These are phyloP conservation scores for Diplodia scrobiculata DNA, from an alignment of 2,329 filamentous ascomycete species.

Conservation along the genomic window DNA sequence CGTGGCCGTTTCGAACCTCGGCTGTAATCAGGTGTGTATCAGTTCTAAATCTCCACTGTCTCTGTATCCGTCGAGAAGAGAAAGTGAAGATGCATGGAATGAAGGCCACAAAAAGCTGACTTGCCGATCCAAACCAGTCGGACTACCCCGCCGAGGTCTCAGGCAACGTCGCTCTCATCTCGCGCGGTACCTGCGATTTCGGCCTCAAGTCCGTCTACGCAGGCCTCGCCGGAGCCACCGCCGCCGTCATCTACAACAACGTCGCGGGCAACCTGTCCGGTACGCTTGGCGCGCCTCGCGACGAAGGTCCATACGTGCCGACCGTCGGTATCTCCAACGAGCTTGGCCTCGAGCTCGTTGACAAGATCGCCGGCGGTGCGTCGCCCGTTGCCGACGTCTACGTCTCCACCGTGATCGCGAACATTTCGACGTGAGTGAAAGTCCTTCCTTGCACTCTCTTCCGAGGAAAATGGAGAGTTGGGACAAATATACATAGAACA, in stretches of 20 bases:
- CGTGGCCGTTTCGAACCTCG: slow-evolving; percentile 38
- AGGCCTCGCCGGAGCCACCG: slow-evolving; percentile 67
- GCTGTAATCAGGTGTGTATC: slow-evolving; percentile 38
- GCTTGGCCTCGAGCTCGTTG: slow-evolving; percentile 59
- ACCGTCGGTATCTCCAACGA: slow-evolving; percentile 67
- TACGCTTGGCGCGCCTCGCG: slow-evolving; percentile 59
- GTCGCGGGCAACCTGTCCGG: slow-evolving; percentile 63
- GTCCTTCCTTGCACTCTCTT: slow-evolving; percentile 15
- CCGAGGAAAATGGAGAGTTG: neutral
- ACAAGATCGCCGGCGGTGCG: slow-evolving; percentile 54
- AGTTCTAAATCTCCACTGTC: slow-evolving; percentile 27
- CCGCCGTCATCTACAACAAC: slow-evolving; percentile 72
- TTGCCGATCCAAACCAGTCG: neutral
- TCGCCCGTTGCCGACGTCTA: slow-evolving; percentile 39
- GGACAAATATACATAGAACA: neutral
- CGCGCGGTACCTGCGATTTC: slow-evolving; percentile 69
- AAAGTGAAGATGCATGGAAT: neutral
- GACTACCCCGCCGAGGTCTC: slow-evolving; percentile 62
- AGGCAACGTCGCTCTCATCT: slow-evolving; percentile 68
- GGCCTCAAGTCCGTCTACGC: slow-evolving; percentile 67
- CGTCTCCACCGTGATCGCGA: slow-evolving; percentile 50
- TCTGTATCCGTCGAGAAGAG: neutral
- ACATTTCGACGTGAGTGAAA: slow-evolving; percentile 49
- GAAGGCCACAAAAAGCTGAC: neutral
- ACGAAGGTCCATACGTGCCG: slow-evolving; percentile 58